A percentile compares a stretch with the other conserved stretches of the same genome.
phyloP scores from a whole-genome alignment of 441 rosid genomes.

The California macrophylla region DNA sequence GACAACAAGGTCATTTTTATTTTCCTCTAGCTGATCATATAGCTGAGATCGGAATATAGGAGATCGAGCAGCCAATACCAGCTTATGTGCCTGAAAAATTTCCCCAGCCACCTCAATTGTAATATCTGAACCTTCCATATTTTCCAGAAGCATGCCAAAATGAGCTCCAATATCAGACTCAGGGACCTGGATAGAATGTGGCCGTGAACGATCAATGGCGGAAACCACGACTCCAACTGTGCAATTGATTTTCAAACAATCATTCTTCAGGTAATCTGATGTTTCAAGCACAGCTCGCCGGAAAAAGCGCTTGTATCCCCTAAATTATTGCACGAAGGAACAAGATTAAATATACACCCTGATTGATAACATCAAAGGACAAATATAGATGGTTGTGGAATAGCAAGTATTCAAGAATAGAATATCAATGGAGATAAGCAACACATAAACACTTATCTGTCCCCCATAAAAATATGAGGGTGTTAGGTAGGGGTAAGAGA shows the following conservation, averaged over 20 bases:
- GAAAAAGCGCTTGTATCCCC: conserved; percentile 94
- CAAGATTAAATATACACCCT: background rate
- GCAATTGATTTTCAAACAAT: conserved; percentile 62
- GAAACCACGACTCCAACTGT: conserved; percentile 92
- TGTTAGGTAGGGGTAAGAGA: too few relatives aligned
- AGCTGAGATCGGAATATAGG: conserved; percentile 94
- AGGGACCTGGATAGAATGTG: conserved; percentile 53
- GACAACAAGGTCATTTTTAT: conserved; percentile 48
- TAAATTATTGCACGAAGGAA: conserved; percentile 20
- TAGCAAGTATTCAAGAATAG: background rate
- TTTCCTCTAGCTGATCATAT: conserved; percentile 83
- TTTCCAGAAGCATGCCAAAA: conserved; percentile 67
- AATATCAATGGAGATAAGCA: background rate
- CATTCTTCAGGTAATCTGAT: conserved; percentile 78
- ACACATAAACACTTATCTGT: background rate
- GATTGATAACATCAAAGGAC: background rate
- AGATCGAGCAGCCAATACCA: conserved; percentile 90
- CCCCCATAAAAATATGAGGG: background rate
- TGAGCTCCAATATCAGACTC: conserved; percentile 67
- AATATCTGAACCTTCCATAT: conserved; percentile 67
- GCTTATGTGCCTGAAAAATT: conserved; percentile 63
- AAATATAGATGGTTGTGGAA: background rate
- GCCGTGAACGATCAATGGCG: conserved; percentile 73
- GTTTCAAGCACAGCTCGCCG: conserved; percentile 59
- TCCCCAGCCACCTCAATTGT: conserved; percentile 73